Percentiles rank a stretch among this genome's conserved stretches.
Conservation (phyloP, 495 filamentous ascomycete genomes). For the Podospora conica region DNA sequence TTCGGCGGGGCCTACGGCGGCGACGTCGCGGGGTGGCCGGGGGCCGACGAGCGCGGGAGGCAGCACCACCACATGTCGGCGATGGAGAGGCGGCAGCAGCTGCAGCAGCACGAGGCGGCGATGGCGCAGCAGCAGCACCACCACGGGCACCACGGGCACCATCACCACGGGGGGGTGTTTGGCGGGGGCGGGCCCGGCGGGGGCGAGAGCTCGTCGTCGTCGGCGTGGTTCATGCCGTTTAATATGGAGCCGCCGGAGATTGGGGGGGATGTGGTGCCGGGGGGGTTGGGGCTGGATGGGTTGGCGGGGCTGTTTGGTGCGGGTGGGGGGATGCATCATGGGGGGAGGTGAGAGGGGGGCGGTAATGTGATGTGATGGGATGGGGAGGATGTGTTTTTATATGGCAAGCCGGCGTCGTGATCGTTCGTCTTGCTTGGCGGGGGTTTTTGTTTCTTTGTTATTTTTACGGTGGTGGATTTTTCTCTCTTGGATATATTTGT, state of each 20-base stretch:
- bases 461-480: neutral
- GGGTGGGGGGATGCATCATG: slow-evolving; percentile 24
- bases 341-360: slow-evolving; percentile 18
- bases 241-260: slow-evolving; percentile 73
- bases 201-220: slow-evolving; percentile 12
- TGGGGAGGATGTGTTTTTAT: neutral
- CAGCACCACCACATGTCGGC: slow-evolving; percentile 9
- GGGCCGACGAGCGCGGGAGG: slow-evolving; percentile 5
- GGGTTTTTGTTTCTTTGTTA: neutral
- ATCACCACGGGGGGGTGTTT: slow-evolving; percentile 16
- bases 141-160: slow-evolving; percentile 9
- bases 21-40: slow-evolving; percentile 22
- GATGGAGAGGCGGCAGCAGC: slow-evolving; percentile 1
- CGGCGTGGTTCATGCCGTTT: slow-evolving; percentile 92
- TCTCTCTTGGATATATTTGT: neutral
- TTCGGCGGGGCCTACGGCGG: slow-evolving; percentile 69
- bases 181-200: slow-evolving; percentile 43
- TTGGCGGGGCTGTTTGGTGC: slow-evolving; percentile 38
- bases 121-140: neutral
- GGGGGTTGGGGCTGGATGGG: slow-evolving; percentile 31
- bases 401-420: neutral
- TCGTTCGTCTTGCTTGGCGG: neutral
- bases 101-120: neutral
- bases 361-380: too few relatives aligned
- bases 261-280: slow-evolving; percentile 43